Percentiles rank a stretch among this genome's conserved stretches.
Evolutionary conservation across 23 red algal species (phyloP).

Genomic region (Gracilariopsis chorda): DNA sequence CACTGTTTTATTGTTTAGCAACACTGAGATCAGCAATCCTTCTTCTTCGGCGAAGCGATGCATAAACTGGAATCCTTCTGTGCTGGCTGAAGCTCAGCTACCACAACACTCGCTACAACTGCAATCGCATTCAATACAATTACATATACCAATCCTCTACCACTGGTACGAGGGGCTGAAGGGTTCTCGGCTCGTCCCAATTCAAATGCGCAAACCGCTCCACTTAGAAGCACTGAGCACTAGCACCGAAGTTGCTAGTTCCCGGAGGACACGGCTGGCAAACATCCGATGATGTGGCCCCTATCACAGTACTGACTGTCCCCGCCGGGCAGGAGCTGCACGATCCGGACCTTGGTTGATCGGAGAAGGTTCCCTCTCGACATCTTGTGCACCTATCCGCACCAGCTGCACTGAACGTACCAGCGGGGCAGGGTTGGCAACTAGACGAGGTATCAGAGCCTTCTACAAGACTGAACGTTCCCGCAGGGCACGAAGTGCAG

Average conservation of each 20-base stretch:
- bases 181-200: no score
- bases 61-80: no score
- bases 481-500: constrained; percentile 16
- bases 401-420: neutral
- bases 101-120: no score
- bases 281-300: neutral
- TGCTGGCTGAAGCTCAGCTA: no score
- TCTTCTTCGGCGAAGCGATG: no score
- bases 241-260: constrained; percentile 16
- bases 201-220: no score
- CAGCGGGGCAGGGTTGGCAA: constrained; percentile 5
- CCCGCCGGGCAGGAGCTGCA: constrained; percentile 26
- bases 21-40: no score
- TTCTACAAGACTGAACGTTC: neutral
- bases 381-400: neutral
- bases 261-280: constrained; percentile 32
- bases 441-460: neutral
- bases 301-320: constrained; percentile 13
- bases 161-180: no score
- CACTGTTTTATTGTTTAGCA: no score
- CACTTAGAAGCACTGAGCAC: neutral
- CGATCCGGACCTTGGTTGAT: neutral
- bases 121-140: no score
- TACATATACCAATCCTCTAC: no score
- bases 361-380: constrained; percentile 1